These are phyloP conservation scores for Cutaneotrichosporon arboriforme DNA, from an alignment of 1,284 basidiomycete genomes.

Conservation along the genomic window DNA sequence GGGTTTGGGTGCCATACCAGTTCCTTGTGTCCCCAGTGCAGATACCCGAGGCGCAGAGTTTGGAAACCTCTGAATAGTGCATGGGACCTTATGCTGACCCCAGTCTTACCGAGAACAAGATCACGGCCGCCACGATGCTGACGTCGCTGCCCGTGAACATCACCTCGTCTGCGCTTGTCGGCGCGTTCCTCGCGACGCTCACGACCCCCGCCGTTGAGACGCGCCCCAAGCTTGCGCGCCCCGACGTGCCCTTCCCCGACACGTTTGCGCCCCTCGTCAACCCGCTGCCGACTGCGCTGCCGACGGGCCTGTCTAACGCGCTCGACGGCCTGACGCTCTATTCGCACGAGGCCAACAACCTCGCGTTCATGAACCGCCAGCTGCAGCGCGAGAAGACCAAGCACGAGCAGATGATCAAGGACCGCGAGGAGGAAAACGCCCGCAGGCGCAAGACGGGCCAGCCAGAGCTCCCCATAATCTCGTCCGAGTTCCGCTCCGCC, in stretches of 20 bases:
- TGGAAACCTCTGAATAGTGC: too few relatives aligned
- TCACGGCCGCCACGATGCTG: slow-evolving; percentile 86
- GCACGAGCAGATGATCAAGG: slow-evolving; percentile 73
- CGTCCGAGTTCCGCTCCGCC: slow-evolving; percentile 75
- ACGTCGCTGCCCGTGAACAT: slow-evolving; percentile 85
- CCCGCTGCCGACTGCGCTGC: slow-evolving; percentile 51
- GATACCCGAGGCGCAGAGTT: too few relatives aligned
- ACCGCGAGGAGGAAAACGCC: slow-evolving; percentile 86
- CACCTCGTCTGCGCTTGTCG: slow-evolving; percentile 77
- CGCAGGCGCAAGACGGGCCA: slow-evolving; percentile 76
- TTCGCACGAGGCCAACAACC: slow-evolving; percentile 85
- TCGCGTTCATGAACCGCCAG: slow-evolving; percentile 86
- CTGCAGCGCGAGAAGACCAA: slow-evolving; percentile 80
- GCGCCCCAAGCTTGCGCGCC: slow-evolving; percentile 32
- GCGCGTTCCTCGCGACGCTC: slow-evolving; percentile 75
- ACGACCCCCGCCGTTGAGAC: slow-evolving; percentile 46
- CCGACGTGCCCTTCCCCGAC: slow-evolving; percentile 47
- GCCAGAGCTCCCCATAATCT: slow-evolving; percentile 78
- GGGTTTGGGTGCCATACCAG: too few relatives aligned
- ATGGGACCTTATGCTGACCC: too few relatives aligned
- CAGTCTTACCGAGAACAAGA: slow-evolving; percentile 75
- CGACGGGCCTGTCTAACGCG: slow-evolving; percentile 63
- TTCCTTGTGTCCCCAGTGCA: too few relatives aligned
- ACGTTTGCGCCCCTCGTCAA: slow-evolving; percentile 54
- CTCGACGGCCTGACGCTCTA: slow-evolving; percentile 79